Evolutionary conservation across 106 monocot species (phyloP), one percentile per base, ranked within the genome.

Genomic region (Dactylorhiza incarnata): DNA sequence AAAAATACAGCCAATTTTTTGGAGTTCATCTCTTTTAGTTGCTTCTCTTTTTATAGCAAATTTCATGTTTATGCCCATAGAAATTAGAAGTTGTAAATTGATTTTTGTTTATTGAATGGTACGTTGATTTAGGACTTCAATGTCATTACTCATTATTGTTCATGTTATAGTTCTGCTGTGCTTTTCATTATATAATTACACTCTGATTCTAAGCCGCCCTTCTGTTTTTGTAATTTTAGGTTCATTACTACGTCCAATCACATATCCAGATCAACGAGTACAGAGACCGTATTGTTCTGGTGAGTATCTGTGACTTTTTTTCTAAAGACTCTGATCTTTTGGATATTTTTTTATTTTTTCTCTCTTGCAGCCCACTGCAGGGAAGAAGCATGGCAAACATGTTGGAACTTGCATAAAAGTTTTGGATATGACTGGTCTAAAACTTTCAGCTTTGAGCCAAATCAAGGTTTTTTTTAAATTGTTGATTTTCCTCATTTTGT

Each of bases 241-340:
- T 91, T 54, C 79, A 91, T 55, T 89, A 89, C 78, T 94, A 97
- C 77, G 78, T 97, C 44, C 97, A 94, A 62, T 97, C 97, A 61
- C 97, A 97, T 73, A 91, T 97, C 73, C 97, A 97, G 83, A 87
- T 97, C n/a, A 97, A 97, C 80, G 97, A 97, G 66, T 97, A 87
- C 73, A 78, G 97, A 49, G 93, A 97, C 61, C 84, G 87, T 76
- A 77, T 94, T 50, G 79, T 94, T 56, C 70, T 94, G 83, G 97
- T 97, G 71, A 86, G 87, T 71, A 45, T 4, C 45, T 63, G 22
- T 67, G 6, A 13, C 20, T 49, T n/a, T 48, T 11, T 72, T 49
- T 76, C 23, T 9, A 72, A 8, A 52, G 1, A 17, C 17, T 49
- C 56, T 11, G 16, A 12, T 7, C 19, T 70, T 61, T 55, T 72